Evolutionary conservation across 148 eudicot species (phyloP).

Genomic region (Vaccinium vitisidaea): DNA sequence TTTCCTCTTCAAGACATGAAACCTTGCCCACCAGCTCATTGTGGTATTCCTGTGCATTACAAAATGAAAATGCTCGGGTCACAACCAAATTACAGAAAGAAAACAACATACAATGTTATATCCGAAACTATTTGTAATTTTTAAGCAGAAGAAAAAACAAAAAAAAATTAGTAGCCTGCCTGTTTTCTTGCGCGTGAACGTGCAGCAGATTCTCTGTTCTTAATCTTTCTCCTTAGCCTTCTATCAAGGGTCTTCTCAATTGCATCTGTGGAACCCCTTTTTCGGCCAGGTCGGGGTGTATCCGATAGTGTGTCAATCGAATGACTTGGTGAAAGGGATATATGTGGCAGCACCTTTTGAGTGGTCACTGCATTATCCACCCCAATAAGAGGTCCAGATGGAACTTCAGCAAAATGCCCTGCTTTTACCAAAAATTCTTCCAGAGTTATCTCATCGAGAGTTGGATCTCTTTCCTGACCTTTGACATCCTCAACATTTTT

Average conservation of each 20-base stretch:
- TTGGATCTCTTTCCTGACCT: constrained; percentile 35
- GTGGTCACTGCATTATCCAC: constrained; percentile 41
- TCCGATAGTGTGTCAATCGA: constrained; percentile 49
- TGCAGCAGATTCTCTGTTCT: constrained; percentile 89
- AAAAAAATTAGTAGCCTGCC: constrained; percentile 26
- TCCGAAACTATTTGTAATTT: neutral
- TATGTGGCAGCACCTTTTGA: constrained; percentile 33
- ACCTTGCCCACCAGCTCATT: constrained; percentile 76
- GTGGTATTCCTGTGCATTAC: constrained; percentile 60
- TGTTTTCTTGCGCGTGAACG: constrained; percentile 89
- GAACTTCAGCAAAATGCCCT: no score
- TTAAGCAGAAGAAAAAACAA: neutral
- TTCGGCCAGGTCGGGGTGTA: constrained; percentile 34
- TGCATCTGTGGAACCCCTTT: constrained; percentile 36
- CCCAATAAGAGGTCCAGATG: constrained; percentile 33
- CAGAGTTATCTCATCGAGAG: constrained; percentile 60
- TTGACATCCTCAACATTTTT: neutral
- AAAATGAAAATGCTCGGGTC: constrained; percentile 3
- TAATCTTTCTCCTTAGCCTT: constrained; percentile 68
- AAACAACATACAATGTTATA: neutral
- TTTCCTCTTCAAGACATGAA: constrained; percentile 68
- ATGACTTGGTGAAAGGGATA: constrained; percentile 46
- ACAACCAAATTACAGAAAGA: neutral
- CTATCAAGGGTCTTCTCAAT: constrained; percentile 52
- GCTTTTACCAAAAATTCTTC: constrained; percentile 74